Base-by-base conservation (phyloP, 2,329 filamentous ascomycete genomes). In the Fusarium tuaranense region DNA sequence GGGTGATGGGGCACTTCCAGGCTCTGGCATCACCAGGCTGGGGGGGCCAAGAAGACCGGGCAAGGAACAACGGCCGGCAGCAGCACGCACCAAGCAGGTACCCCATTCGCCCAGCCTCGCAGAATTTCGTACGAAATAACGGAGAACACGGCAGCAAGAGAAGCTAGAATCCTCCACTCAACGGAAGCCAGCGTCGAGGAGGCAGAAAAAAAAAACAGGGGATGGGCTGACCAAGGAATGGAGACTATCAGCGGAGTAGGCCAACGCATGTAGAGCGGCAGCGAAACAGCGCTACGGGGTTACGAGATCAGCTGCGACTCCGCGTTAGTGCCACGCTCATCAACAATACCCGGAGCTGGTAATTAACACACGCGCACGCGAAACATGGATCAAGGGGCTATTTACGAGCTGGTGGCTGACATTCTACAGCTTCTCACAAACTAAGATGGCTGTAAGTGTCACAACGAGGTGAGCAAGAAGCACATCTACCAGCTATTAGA, bases 161-260 rank as follows among this genome's bases (percentile, higher is more conserved):
- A 53, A 32, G 14, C 38, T 51, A 62, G 65, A 44, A 18, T 12
- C 51, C 20, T 38, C 32, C 59, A 44, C 25, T 20, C 38, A 36
- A 66, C 38, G 41, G 65, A 44, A 58, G 38, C 38, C 20, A 14
- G 63, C 48, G 18, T 65, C 30, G 46, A n/a, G 30, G 51, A n/a
- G 27, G 25, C 39, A 38, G 59, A 57, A 60, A 51, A 30, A 30
- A 22, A 27, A 48, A 55, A 61, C 53, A 34, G 32, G 30, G 25
- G 53, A 70, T 63, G 62, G 59, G 46, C 46, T 32, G 58, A 61
- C 25, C 20, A 55, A 63, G 67, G 36, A 36, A 74, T 70, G 64
- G 53, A 71, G 71, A 75, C 71, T 76, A 71, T 66, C 58, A 67
- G 73, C 67, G 57, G 67, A 75, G 73, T 36, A 58, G 27, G 59